phyloP scores from a whole-genome alignment of 2,329 filamentous ascomycete genomes.

The Aureobasidium sp. region DNA sequence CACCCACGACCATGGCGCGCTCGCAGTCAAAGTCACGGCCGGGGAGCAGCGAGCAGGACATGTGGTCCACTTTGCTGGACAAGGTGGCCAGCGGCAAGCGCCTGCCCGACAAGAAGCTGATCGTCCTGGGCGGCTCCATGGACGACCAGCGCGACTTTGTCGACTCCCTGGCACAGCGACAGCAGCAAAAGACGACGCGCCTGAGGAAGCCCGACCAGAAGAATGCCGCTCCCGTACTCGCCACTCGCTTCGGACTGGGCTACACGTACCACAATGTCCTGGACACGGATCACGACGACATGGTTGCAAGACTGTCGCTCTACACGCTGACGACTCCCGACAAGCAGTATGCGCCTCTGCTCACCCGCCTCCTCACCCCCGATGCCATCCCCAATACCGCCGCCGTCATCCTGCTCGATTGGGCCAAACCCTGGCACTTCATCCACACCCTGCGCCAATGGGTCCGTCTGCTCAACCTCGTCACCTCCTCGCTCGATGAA shows the following conservation, averaged over 20 bases:
- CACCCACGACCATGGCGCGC: background rate
- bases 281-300: slow-evolving; percentile 91
- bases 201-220: slow-evolving; percentile 4
- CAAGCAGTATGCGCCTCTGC: slow-evolving; percentile 68
- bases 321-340: slow-evolving; percentile 84
- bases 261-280: slow-evolving; percentile 95
- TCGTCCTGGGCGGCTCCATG: slow-evolving; percentile 75
- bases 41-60: slow-evolving; percentile 56
- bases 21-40: slow-evolving; percentile 4
- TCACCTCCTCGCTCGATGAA: slow-evolving; percentile 63
- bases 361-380: slow-evolving; percentile 75
- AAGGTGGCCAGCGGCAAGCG: slow-evolving; percentile 82
- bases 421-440: slow-evolving; percentile 91
- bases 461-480: slow-evolving; percentile 72
- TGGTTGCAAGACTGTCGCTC: slow-evolving; percentile 77
- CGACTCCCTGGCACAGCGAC: slow-evolving; percentile 59
- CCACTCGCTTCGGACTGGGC: slow-evolving; percentile 84
- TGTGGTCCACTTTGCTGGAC: slow-evolving; percentile 92
- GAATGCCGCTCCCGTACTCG: slow-evolving; percentile 58
- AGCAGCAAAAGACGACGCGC: slow-evolving; percentile 2
- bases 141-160: slow-evolving; percentile 80
- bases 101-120: slow-evolving; percentile 81
- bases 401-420: slow-evolving; percentile 85
- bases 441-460: slow-evolving; percentile 80
- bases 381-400: slow-evolving; percentile 68